Evolutionary conservation across 169 alveolate species (phyloP).

Genomic region (Eimeria acervulina): DNA sequence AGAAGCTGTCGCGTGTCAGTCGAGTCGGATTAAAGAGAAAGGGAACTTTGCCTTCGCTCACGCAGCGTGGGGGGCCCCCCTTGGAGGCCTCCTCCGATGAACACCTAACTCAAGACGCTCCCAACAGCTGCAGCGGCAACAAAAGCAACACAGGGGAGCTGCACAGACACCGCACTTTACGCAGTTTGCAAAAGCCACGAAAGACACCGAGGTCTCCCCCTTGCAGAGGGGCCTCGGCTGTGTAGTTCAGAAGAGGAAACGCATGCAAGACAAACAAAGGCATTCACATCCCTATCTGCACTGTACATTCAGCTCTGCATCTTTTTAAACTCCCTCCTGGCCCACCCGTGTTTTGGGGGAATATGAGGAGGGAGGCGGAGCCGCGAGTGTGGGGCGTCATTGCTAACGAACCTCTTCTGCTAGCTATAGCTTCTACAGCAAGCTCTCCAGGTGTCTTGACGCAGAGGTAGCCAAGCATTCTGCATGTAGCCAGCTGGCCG

Average conservation of each 20-base stretch:
- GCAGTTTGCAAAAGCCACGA: background rate
- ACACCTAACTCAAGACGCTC: too few relatives aligned
- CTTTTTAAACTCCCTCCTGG: too few relatives aligned
- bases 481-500: too few relatives aligned
- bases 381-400: too few relatives aligned
- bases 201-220: background rate
- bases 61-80: background rate
- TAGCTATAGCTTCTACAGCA: too few relatives aligned
- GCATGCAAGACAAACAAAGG: background rate
- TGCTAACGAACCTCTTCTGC: too few relatives aligned
- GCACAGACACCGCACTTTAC: background rate
- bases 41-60: background rate
- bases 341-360: too few relatives aligned
- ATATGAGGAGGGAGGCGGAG: too few relatives aligned
- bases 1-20: conserved; percentile 4
- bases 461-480: too few relatives aligned
- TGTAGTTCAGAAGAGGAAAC: background rate
- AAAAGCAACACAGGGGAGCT: background rate
- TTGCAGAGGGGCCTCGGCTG: background rate
- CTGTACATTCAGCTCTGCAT: background rate
- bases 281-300: background rate
- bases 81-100: too few relatives aligned
- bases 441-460: too few relatives aligned
- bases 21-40: background rate
- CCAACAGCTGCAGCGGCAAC: background rate